Conservation (phyloP, 2,329 filamentous ascomycete genomes). For the Neopestalotiopsis clavispora region DNA sequence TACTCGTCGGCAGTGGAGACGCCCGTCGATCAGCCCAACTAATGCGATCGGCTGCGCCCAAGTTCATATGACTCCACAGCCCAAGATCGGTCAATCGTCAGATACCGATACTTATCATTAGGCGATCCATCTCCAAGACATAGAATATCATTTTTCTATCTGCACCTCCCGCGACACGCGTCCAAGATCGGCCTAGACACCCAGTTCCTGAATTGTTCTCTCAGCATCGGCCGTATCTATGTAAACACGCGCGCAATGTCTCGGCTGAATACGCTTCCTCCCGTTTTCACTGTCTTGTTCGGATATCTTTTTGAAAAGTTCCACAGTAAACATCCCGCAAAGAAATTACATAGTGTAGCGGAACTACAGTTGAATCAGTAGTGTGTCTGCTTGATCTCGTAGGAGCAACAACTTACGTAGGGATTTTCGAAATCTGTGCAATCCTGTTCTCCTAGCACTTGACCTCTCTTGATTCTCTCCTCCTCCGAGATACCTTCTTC, state of each 20-base stretch:
- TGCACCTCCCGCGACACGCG: too few species aligned
- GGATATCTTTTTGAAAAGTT: not conserved
- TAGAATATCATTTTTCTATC: not conserved
- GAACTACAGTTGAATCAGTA: not conserved
- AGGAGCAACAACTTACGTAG: conserved; percentile 33
- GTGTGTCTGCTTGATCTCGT: not conserved
- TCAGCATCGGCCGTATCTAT: not conserved
- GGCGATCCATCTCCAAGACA: not conserved
- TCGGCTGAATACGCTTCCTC: not conserved
- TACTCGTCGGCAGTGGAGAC: not conserved
- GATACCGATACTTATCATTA: not conserved
- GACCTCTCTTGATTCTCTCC: conserved; percentile 36
- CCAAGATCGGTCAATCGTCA: not conserved
- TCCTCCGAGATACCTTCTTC: conserved; percentile 39
- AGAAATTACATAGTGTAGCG: conserved; percentile 19
- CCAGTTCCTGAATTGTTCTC: not conserved
- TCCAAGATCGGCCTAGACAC: not conserved
- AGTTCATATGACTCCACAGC: not conserved
- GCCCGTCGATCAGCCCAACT: not conserved
- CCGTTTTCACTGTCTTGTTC: not conserved
- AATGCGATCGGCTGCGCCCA: not conserved
- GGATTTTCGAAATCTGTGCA: conserved; percentile 43
- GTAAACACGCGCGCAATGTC: not conserved
- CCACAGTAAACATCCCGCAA: not conserved
- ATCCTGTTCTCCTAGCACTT: conserved; percentile 41